Conservation (phyloP, 2,329 filamentous ascomycete species). For the Ceratocystis alfenasii region DNA sequence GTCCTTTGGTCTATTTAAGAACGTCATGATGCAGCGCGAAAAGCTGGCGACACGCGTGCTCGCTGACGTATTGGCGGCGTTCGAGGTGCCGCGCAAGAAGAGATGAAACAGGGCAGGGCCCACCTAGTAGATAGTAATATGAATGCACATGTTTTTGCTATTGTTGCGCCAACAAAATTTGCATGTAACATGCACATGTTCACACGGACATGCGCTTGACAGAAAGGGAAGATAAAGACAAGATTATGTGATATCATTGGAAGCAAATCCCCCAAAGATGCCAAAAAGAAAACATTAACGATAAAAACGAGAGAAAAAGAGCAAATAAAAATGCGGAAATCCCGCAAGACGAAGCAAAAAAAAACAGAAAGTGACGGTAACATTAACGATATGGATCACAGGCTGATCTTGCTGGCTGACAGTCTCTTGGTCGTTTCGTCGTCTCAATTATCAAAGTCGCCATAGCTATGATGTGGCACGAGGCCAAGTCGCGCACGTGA, state of each 20-base stretch:
- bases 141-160: too few relatives aligned
- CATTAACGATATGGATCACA: too few relatives aligned
- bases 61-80: conserved; percentile 39
- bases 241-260: too few relatives aligned
- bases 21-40: conserved; percentile 47
- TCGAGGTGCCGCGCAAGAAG: conserved; percentile 38
- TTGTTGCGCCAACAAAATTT: too few relatives aligned
- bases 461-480: not conserved
- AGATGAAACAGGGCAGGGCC: conserved; percentile 28
- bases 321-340: not conserved
- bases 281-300: too few relatives aligned
- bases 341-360: not conserved
- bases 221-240: too few relatives aligned
- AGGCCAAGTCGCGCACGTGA: not conserved
- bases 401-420: too few relatives aligned
- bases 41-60: conserved; percentile 43
- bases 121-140: too few relatives aligned
- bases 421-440: not conserved
- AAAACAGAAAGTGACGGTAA: not conserved
- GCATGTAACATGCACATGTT: too few relatives aligned
- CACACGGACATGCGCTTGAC: too few relatives aligned
- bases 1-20: conserved; percentile 51
- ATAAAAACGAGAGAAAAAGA: too few relatives aligned
- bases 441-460: not conserved
- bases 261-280: too few relatives aligned